A percentile compares a stretch with the other conserved stretches of the same genome.
phyloP scores from a whole-genome alignment of 768 basidiomycete genomes.

The Thelephora aurantiotincta region DNA sequence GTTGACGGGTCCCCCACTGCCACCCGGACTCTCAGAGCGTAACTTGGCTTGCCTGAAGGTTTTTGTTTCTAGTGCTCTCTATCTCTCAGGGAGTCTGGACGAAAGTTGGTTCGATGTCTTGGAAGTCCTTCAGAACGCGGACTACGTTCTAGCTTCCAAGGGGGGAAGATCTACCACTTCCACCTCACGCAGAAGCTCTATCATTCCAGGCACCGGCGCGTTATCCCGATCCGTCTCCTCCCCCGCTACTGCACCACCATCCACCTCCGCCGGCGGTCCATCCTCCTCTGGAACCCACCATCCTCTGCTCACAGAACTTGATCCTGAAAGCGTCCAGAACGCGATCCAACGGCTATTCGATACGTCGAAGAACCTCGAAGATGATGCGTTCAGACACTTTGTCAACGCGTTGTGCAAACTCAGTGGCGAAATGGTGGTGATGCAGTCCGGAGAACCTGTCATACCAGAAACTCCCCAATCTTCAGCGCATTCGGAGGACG shows the following conservation, averaged over 20 bases:
- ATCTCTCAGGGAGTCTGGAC: conserved; percentile 77
- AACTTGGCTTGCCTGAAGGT: conserved; percentile 88
- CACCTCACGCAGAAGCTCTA: conserved; percentile 9
- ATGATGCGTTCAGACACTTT: conserved; percentile 70
- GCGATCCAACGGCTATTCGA: conserved; percentile 82
- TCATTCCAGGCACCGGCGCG: conserved; percentile 18
- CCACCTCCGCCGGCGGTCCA: conserved; percentile 5
- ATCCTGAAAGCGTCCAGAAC: conserved; percentile 56
- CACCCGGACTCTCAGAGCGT: conserved; percentile 73
- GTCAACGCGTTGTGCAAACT: conserved; percentile 66
- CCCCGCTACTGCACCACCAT: conserved; percentile 9
- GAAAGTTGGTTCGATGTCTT: conserved; percentile 86
- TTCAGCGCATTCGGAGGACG: conserved; percentile 22
- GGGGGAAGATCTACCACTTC: conserved; percentile 15
- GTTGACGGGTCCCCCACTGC: conserved; percentile 28
- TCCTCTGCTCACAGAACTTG: conserved; percentile 56
- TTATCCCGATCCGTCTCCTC: conserved; percentile 26
- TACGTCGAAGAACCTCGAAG: conserved; percentile 70
- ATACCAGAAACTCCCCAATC: background rate
- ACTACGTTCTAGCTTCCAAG: conserved; percentile 71
- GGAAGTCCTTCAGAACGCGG: conserved; percentile 88
- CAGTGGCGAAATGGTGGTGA: conserved; percentile 86
- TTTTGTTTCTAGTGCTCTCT: conserved; percentile 59
- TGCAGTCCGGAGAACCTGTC: conserved; percentile 43
- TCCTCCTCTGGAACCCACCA: conserved; percentile 23